These are phyloP conservation scores for Phytopythium litorale DNA, from an alignment of 352 stramenopile species.

Conservation along the genomic window DNA sequence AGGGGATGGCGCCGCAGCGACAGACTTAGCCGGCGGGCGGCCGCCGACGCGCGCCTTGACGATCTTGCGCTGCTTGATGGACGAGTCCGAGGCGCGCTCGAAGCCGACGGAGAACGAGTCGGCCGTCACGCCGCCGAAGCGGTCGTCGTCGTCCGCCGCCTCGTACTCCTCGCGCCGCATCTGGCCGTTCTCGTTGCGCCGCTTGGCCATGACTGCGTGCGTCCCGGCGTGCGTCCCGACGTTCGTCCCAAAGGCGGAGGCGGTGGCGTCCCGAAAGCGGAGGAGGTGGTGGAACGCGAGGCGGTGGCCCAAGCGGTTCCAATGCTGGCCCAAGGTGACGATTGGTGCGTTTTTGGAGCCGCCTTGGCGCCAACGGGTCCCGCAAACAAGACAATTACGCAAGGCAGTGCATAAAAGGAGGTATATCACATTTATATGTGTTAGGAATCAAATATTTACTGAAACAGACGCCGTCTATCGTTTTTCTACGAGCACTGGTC, in stretches of 20 bases:
- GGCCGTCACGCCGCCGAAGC: constrained; percentile 23
- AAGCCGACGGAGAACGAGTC: constrained; percentile 64
- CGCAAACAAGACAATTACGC: too few relatives aligned
- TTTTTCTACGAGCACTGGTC: too few relatives aligned
- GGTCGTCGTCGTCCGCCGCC: constrained; percentile 35
- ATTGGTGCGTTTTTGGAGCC: background rate
- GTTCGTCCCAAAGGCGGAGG: too few relatives aligned
- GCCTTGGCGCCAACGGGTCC: background rate
- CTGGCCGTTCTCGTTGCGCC: constrained; percentile 80
- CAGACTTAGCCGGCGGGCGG: constrained; percentile 1
- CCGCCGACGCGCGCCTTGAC: constrained; percentile 51
- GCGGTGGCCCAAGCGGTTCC: too few relatives aligned
- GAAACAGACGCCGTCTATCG: too few relatives aligned
- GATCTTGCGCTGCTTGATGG: constrained; percentile 75
- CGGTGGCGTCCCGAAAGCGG: too few relatives aligned
- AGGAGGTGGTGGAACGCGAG: background rate
- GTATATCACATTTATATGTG: too few relatives aligned
- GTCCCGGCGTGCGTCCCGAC: too few relatives aligned
- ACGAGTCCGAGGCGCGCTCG: constrained; percentile 59
- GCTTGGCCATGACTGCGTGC: constrained; percentile 61
- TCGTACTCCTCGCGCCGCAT: constrained; percentile 87
- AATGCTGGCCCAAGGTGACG: background rate
- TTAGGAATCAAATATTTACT: too few relatives aligned
- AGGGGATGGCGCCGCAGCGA: constrained; percentile 4
- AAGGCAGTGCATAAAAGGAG: too few relatives aligned